A percentile compares a stretch with the other conserved stretches of the same genome.
phyloP scores from a whole-genome alignment of 2,329 filamentous ascomycete genomes.

The Fusarium foetens region DNA sequence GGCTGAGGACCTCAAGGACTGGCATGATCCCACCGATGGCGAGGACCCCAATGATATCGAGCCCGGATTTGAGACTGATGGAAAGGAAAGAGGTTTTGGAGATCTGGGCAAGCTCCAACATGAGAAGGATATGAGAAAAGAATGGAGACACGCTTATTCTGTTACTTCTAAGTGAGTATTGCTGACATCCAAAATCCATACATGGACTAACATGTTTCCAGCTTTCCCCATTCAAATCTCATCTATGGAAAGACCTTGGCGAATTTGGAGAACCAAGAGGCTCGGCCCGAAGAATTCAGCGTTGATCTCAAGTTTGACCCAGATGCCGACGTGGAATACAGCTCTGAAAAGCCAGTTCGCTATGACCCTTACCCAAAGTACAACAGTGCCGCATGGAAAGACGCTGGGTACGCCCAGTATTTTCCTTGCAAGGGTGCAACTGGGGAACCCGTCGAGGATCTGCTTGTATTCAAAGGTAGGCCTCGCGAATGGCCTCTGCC shows the following conservation, averaged over 20 bases:
- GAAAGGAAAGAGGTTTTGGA: conserved; percentile 47
- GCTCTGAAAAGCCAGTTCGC: conserved; percentile 59
- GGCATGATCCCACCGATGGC: conserved; percentile 50
- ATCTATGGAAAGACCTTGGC: conserved; percentile 68
- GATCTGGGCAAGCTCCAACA: conserved; percentile 50
- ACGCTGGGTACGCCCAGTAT: conserved; percentile 65
- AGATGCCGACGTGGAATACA: conserved; percentile 53
- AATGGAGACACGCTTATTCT: conserved; percentile 54
- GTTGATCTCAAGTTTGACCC: conserved; percentile 48
- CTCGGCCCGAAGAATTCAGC: conserved; percentile 47
- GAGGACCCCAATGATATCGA: conserved; percentile 51
- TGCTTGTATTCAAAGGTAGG: conserved; percentile 71
- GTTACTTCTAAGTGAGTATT: conserved; percentile 54
- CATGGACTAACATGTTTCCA: conserved; percentile 46
- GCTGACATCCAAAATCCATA: background rate
- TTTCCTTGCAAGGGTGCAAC: conserved; percentile 73
- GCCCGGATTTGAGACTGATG: conserved; percentile 52
- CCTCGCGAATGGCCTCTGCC: conserved; percentile 68
- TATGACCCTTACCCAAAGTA: conserved; percentile 80
- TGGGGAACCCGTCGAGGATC: conserved; percentile 68
- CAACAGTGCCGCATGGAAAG: conserved; percentile 70
- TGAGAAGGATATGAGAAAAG: conserved; percentile 56
- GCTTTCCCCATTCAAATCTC: conserved; percentile 57
- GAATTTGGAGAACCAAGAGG: conserved; percentile 55
- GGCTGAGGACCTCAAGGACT: conserved; percentile 50